These are phyloP conservation scores for Penicillium expansum DNA, from an alignment of 2,329 filamentous ascomycete species.

Conservation along the genomic window DNA sequence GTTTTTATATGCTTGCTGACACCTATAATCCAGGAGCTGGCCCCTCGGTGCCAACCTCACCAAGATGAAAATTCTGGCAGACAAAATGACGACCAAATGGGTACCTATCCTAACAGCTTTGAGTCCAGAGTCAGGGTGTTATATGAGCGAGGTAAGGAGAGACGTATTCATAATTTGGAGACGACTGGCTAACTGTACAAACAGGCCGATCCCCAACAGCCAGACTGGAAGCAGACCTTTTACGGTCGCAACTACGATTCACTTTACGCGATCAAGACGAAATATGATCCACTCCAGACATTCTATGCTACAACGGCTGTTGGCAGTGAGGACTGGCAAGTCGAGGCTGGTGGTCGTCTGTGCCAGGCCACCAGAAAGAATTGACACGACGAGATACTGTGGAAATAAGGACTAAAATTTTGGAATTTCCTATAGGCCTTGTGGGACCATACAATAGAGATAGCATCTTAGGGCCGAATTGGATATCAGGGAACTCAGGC, in stretches of 20 bases:
- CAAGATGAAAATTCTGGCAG: neutral
- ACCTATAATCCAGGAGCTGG: neutral
- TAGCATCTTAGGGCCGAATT: too few species aligned
- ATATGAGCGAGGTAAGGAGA: neutral
- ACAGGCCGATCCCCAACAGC: neutral
- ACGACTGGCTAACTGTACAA: neutral
- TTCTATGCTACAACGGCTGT: neutral
- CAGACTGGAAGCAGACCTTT: neutral
- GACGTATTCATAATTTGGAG: neutral
- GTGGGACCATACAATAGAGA: too few species aligned
- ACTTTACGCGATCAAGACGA: neutral
- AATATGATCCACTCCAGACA: neutral
- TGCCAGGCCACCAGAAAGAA: neutral
- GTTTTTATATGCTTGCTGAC: neutral
- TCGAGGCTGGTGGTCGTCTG: neutral
- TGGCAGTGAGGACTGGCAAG: neutral
- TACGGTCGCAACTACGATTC: neutral
- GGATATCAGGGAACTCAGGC: too few species aligned
- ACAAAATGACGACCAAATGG: neutral
- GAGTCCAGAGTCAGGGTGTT: neutral
- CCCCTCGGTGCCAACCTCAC: neutral
- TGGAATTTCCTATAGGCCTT: too few species aligned
- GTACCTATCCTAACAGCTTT: neutral
- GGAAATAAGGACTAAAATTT: too few species aligned
- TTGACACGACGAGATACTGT: neutral